Evolutionary conservation across 192 early-diverging fungal genomes (phyloP).

Genomic region (Phycomyces blakesleeanus): DNA sequence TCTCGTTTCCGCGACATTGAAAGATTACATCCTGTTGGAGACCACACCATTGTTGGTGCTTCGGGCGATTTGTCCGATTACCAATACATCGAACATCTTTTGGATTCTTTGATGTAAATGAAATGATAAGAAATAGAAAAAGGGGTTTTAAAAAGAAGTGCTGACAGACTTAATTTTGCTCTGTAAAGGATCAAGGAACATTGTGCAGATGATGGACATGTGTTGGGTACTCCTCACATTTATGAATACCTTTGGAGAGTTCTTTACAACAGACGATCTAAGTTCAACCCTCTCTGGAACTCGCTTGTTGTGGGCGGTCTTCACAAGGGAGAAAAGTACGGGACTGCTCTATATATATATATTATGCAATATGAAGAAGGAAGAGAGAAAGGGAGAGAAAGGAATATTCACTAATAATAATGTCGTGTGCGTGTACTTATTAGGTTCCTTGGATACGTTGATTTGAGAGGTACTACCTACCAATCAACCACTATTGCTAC

Average conservation of each 20-base stretch:
- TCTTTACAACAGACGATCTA: constrained; percentile 87
- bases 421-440: background rate
- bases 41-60: constrained; percentile 84
- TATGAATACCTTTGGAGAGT: constrained; percentile 87
- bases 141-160: constrained; percentile 16
- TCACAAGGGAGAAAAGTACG: constrained; percentile 68
- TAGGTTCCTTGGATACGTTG: constrained; percentile 86
- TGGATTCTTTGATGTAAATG: constrained; percentile 70
- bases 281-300: constrained; percentile 96
- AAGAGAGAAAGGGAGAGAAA: no score
- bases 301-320: constrained; percentile 86
- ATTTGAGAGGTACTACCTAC: constrained; percentile 93
- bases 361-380: background rate
- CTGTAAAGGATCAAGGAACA: constrained; percentile 75
- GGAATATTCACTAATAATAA: no score
- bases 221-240: constrained; percentile 78
- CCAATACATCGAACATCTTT: constrained; percentile 83
- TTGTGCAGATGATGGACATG: constrained; percentile 86
- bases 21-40: constrained; percentile 74
- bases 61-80: constrained; percentile 94
- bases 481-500: constrained; percentile 88
- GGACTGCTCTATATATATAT: background rate
- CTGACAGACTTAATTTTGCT: constrained; percentile 1
- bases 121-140: background rate
- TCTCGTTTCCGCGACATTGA: constrained; percentile 89